Conservation (phyloP, 139 green algal genomes). For the Chlorella sorokiniana region DNA sequence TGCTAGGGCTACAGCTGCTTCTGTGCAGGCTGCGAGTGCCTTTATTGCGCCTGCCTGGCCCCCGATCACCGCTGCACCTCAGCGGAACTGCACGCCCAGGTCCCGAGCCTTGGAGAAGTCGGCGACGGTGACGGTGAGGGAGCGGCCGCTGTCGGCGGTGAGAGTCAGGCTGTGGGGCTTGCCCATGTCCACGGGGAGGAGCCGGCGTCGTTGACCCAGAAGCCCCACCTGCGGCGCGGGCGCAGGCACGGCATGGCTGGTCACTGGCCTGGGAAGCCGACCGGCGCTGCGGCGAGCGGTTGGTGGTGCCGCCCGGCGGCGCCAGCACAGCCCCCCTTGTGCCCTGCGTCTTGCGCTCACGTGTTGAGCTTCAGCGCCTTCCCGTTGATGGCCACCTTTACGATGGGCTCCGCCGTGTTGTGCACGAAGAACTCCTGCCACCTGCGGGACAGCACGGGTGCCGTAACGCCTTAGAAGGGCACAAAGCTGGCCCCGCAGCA, state of each 20-base stretch:
- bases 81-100: not conserved
- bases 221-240: not conserved
- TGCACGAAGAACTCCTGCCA: conserved; percentile 19
- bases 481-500: too few relatives aligned
- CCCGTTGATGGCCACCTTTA: not conserved
- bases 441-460: too few relatives aligned
- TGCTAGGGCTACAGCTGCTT: not conserved
- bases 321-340: not conserved
- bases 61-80: not conserved
- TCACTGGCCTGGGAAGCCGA: too few relatives aligned
- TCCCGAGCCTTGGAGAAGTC: not conserved
- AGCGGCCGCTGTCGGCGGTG: not conserved
- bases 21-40: not conserved
- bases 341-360: not conserved
- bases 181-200: not conserved
- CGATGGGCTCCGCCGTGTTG: conserved; percentile 12
- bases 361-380: not conserved
- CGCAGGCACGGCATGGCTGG: not conserved
- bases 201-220: conserved; percentile 15
- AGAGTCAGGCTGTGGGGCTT: not conserved
- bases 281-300: too few relatives aligned
- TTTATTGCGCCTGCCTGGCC: not conserved
- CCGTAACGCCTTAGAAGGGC: too few relatives aligned
- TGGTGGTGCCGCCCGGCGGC: not conserved
- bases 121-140: not conserved